phyloP scores from a whole-genome alignment of 2,329 filamentous ascomycete species.

The Alternaria alternata region DNA sequence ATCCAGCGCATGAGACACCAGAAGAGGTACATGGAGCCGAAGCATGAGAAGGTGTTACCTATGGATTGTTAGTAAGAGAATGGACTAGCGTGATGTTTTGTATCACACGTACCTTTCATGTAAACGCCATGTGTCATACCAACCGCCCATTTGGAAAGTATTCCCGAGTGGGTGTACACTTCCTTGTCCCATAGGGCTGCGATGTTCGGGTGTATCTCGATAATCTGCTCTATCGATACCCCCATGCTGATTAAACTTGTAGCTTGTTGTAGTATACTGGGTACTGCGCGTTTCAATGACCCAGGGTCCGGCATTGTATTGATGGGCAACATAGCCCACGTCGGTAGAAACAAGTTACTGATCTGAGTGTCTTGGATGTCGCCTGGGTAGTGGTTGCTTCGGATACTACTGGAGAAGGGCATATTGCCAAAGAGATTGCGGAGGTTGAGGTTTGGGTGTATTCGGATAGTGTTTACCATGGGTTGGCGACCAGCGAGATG shows the following conservation, averaged over 20 bases:
- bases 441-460: constrained; percentile 34
- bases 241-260: constrained; percentile 23
- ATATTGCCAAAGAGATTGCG: constrained; percentile 28
- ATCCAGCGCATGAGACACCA: constrained; percentile 39
- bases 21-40: constrained; percentile 33
- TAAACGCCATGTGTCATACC: constrained; percentile 32
- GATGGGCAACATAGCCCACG: constrained; percentile 36
- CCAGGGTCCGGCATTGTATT: constrained; percentile 32
- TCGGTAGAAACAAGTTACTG: constrained; percentile 31
- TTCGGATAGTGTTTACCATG: constrained; percentile 29
- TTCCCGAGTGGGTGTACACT: constrained; percentile 26
- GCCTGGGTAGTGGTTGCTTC: constrained; percentile 18
- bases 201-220: constrained; percentile 33
- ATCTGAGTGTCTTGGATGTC: constrained; percentile 20
- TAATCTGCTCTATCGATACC: constrained; percentile 15
- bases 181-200: constrained; percentile 32
- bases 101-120: constrained; percentile 23
- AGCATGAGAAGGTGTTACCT: constrained; percentile 37
- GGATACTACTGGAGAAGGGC: constrained; percentile 23
- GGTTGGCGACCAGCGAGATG: constrained; percentile 30
- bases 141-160: constrained; percentile 32
- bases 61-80: background rate
- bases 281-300: constrained; percentile 20
- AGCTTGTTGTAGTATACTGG: constrained; percentile 22
- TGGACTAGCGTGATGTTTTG: background rate